phyloP scores from a whole-genome alignment of 1,139 yeast species.

The Nakaseomyces delphensis region DNA sequence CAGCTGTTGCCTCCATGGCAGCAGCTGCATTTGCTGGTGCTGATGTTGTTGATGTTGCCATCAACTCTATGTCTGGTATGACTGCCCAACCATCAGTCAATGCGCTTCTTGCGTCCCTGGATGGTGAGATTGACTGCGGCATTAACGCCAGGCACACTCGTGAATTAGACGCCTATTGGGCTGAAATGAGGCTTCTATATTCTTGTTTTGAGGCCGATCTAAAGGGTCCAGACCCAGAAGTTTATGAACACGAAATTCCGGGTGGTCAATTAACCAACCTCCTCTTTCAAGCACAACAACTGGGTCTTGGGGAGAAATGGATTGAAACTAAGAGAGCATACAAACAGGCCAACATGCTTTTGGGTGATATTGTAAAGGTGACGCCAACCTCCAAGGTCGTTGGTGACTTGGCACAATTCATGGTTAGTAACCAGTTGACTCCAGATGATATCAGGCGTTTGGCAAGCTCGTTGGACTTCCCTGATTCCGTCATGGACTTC shows the following conservation, averaged over 20 bases:
- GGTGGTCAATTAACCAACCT: slow-evolving; percentile 98
- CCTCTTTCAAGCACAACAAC: slow-evolving; percentile 97
- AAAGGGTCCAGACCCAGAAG: slow-evolving; percentile 99
- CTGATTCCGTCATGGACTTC: slow-evolving; percentile 94
- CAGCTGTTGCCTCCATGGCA: slow-evolving; percentile 95
- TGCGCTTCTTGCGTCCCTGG: slow-evolving; percentile 86
- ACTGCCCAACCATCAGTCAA: slow-evolving; percentile 96
- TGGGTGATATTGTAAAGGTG: slow-evolving; percentile 96
- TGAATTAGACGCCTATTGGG: slow-evolving; percentile 92
- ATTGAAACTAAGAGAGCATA: slow-evolving; percentile 89
- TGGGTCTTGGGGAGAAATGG: slow-evolving; percentile 96
- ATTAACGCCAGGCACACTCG: slow-evolving; percentile 59
- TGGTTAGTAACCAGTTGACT: slow-evolving; percentile 88
- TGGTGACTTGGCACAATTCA: slow-evolving; percentile 97
- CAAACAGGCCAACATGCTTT: slow-evolving; percentile 75
- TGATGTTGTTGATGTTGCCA: slow-evolving; percentile 94
- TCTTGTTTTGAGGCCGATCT: slow-evolving; percentile 97
- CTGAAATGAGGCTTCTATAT: slow-evolving; percentile 92
- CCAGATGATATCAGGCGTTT: slow-evolving; percentile 78
- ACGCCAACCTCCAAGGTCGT: slow-evolving; percentile 99
- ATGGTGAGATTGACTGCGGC: slow-evolving; percentile 76
- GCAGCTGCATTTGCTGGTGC: slow-evolving; percentile 96
- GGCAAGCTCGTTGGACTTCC: slow-evolving; percentile 91
- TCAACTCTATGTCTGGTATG: slow-evolving; percentile 96
- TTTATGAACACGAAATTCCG: slow-evolving; percentile 94